Base-by-base conservation (phyloP, 192 early-diverging fungal species). In the Helicostylum pulchrum region DNA sequence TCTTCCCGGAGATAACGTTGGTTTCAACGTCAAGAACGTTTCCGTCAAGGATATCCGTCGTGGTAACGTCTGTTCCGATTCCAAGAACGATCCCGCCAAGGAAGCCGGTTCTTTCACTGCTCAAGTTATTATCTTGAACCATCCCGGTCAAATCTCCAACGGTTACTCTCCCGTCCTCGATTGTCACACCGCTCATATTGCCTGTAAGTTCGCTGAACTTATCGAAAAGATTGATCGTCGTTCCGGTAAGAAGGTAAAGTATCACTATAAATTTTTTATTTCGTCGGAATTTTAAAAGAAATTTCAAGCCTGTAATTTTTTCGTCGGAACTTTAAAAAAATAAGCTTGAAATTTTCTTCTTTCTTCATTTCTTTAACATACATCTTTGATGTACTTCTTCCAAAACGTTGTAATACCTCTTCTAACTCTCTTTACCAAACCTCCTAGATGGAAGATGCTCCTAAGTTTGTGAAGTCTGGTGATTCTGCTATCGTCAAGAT, bases 11-110 rank as follows among this genome's bases (percentile, higher is more conserved):
- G 95, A 97, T 89, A 94, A 96, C 88, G 93, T 97, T 75, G 95
- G 94, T 76, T 94, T 97, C 89, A 96, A 95, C 90, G 88, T 96
- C 85, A 97, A 94, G 93, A 93, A 93, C 90, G 91, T 95, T 53
- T 93, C 92, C 64, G 91, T 92, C 83, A 96, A 94, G 90, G 92
- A 94, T 78, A 95, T 95, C 83, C 94, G 93, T 73, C 91, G 93
- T 88, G 95, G 94, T 77, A 85, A 88, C 80, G 94, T 95, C 83
- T 89, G 87, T 86, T 92, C 91, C 66, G 93, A 96, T 89, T 92
- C 90, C 79, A 96, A 96, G 90, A 94, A 93, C 82, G 92, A 94
- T 83, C 91, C 93, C 80, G 89, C 93, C 80, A 95, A 93, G 87
- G 92, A 89, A 62, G 78, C 90, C 69, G 89, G 83, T 67, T 88